Evolutionary conservation across 495 filamentous ascomycete genomes (phyloP).

Genomic region (Gamarada debralockiae): DNA sequence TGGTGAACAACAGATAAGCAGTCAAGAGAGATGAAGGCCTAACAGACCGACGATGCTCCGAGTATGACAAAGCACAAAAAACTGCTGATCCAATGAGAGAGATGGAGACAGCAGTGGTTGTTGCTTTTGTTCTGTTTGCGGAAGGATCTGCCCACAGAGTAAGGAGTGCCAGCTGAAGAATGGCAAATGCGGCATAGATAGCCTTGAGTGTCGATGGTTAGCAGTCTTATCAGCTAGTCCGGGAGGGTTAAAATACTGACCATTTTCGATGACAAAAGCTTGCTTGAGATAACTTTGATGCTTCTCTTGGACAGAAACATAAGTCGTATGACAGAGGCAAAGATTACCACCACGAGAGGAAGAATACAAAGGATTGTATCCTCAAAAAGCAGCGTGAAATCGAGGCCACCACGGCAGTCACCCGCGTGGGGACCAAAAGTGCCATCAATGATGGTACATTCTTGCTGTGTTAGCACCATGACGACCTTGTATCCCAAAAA

Average conservation of each 20-base stretch:
- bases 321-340: background rate
- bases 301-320: background rate
- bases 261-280: no score
- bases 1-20: constrained; percentile 50
- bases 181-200: no score
- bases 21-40: constrained; percentile 39
- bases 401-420: constrained; percentile 3
- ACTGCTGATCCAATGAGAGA: constrained; percentile 31
- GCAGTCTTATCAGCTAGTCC: no score
- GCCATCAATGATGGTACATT: no score
- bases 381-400: constrained; percentile 40
- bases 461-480: no score
- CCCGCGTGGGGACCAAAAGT: background rate
- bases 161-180: constrained; percentile 40
- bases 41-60: constrained; percentile 34
- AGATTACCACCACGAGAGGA: constrained; percentile 19
- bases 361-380: constrained; percentile 47
- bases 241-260: no score
- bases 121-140: background rate
- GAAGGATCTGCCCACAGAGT: constrained; percentile 39
- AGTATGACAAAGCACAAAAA: constrained; percentile 31
- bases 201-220: no score
- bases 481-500: no score
- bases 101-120: constrained; percentile 35
- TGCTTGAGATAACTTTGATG: no score